Conservation (phyloP, 139 green algal species). For the Chlamydomonas sp. region DNA sequence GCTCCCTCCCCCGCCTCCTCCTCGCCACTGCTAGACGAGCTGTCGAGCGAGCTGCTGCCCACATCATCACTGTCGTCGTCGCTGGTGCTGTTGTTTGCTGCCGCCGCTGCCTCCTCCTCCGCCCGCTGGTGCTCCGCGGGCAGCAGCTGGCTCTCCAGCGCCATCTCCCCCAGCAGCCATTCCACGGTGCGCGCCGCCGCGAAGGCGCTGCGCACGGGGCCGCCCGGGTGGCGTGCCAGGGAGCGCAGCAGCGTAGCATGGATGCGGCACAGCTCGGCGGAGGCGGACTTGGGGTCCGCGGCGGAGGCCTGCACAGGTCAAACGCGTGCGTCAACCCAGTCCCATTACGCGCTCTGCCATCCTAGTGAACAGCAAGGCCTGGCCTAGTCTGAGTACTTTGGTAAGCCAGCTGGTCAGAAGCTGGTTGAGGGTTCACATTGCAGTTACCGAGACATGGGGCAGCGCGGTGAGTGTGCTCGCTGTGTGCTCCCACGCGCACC, state of each 20-base stretch:
- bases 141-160: conserved; percentile 52
- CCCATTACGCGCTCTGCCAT: no score
- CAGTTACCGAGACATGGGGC: no score
- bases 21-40: neutral
- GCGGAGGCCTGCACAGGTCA: conserved; percentile 8
- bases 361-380: no score
- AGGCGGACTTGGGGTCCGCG: conserved; percentile 25
- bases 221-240: conserved; percentile 15
- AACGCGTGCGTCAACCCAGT: no score
- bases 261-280: conserved; percentile 39
- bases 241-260: conserved; percentile 33
- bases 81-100: neutral
- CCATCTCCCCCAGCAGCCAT: conserved; percentile 64
- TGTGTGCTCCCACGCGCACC: neutral
- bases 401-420: no score
- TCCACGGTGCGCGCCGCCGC: conserved; percentile 43
- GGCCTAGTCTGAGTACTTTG: no score
- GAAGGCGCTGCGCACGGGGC: conserved; percentile 10
- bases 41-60: neutral
- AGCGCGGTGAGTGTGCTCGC: no score
- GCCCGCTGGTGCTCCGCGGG: neutral
- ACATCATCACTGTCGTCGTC: neutral
- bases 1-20: no score
- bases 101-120: neutral
- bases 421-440: no score